Evolutionary conservation across 176 grass and related monocot species (phyloP).

Genomic region (Eleusine indica): DNA sequence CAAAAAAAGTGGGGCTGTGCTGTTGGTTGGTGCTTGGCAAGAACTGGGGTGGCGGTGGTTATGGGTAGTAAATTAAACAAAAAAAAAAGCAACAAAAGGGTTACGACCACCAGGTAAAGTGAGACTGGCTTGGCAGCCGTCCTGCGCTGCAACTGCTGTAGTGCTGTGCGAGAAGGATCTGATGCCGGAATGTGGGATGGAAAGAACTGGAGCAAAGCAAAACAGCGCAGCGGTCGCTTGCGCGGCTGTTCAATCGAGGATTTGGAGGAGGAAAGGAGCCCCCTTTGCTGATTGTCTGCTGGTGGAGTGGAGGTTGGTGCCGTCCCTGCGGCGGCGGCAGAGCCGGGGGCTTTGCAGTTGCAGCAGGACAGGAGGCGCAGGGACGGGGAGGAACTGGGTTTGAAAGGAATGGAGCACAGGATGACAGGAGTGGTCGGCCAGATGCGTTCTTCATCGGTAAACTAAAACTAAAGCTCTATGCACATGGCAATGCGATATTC

Average conservation of each 20-base stretch:
- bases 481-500: neutral
- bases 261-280: conserved; percentile 13
- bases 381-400: neutral
- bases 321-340: neutral
- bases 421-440: neutral
- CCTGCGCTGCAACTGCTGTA: conserved; percentile 29
- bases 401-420: neutral
- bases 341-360: conserved; percentile 11
- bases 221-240: conserved; percentile 23
- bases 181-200: neutral
- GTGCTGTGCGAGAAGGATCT: conserved; percentile 18
- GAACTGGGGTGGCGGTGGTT: conserved; percentile 12
- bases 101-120: conserved; percentile 21
- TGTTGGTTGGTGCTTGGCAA: conserved; percentile 18
- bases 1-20: neutral
- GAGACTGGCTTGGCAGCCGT: conserved; percentile 25
- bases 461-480: neutral
- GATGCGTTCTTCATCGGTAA: conserved; percentile 27
- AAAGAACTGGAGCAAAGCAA: conserved; percentile 29
- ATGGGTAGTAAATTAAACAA: conserved; percentile 40
- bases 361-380: neutral
- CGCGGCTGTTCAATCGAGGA: conserved; percentile 18
- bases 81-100: conserved; percentile 27
- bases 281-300: neutral
- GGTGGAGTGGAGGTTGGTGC: conserved; percentile 33